Evolutionary conservation across 805 yeast genomes (phyloP).

Genomic region (Cyberlindnera veronae): DNA sequence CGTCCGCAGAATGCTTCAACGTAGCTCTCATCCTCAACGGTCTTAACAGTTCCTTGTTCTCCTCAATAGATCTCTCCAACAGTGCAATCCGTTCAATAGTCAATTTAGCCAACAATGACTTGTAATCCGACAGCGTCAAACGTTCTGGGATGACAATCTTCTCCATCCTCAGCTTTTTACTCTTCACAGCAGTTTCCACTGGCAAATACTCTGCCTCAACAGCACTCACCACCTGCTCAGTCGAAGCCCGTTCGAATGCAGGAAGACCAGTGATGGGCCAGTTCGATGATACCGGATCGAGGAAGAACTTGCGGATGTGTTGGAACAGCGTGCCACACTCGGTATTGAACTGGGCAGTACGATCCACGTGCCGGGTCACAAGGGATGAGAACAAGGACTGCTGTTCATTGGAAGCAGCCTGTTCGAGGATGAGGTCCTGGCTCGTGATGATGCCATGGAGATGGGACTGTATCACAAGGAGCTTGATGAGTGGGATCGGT

Average conservation of each 20-base stretch:
- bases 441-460: slow-evolving; percentile 34
- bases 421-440: neutral
- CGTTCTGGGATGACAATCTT: slow-evolving; percentile 16
- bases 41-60: slow-evolving; percentile 22
- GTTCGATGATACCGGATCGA: slow-evolving; percentile 3
- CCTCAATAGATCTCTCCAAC: slow-evolving; percentile 25
- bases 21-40: slow-evolving; percentile 37
- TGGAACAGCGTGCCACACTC: slow-evolving; percentile 15
- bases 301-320: slow-evolving; percentile 11
- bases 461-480: slow-evolving; percentile 42
- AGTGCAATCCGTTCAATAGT: slow-evolving; percentile 33
- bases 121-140: slow-evolving; percentile 33
- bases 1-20: slow-evolving; percentile 37
- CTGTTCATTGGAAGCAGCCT: slow-evolving; percentile 12
- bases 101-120: slow-evolving; percentile 34
- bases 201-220: slow-evolving; percentile 16
- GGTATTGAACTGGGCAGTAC: slow-evolving; percentile 17
- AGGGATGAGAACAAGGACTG: slow-evolving; percentile 24
- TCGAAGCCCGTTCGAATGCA: slow-evolving; percentile 13
- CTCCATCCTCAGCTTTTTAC: slow-evolving; percentile 16
- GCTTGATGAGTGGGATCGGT: slow-evolving; percentile 42
- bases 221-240: slow-evolving; percentile 19
- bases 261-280: slow-evolving; percentile 18
- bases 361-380: slow-evolving; percentile 19
- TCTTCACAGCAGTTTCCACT: neutral